Base-by-base conservation (phyloP, 2,329 filamentous ascomycete species). In the Dothideomycetidae sp. region DNA sequence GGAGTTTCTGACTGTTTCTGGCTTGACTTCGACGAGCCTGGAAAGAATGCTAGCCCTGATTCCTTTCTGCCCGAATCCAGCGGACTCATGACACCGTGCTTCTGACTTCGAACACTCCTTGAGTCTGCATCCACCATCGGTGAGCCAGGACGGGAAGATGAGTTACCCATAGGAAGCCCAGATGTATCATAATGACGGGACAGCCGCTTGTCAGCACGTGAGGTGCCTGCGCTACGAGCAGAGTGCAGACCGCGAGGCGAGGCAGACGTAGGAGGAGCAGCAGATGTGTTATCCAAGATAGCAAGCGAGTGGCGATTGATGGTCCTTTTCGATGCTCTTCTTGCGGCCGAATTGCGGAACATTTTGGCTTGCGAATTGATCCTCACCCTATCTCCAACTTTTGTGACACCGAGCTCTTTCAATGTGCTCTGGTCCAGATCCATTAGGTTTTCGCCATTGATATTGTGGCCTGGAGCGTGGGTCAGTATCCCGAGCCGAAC, bases 381-480 rank as follows among this genome's bases (percentile, higher is more conserved):
- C 45, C 88, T 81, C 23, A 98, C 88, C 37, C 90, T 78, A 58
- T 98, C 90, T 46, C 90, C 90, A 46, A 98, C 82, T 61, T 96
- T 98, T 49, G 93, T 92, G 49, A 98, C 88, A 30, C 90, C 90
- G 75, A 98, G 93, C 58, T 98, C 90, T 59, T 93, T 92, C 45
- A 98, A 69, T 29, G 93, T 84, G 39, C 85, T 79, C 66, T 93
- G 92, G 60, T 98, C 90, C 69, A 94, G 88, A 61, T 98, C 90
- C 49, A 98, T 70, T 31, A 98, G 67, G 54, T 93, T 94, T 62
- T 94, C 85, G 51, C 90, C 90, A 55, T 90, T 98, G 65, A 98
- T 94, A 59, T 96, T 83, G 58, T 98, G 93, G 54, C 77, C 70
- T 73, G 43, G 16, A 36, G n/a, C 9, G 4, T 29, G 43, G 29